Evolutionary conservation across 2,329 filamentous ascomycete species (phyloP), one percentile per base, ranked within the genome.

Genomic region (Blastomyces parvus): DNA sequence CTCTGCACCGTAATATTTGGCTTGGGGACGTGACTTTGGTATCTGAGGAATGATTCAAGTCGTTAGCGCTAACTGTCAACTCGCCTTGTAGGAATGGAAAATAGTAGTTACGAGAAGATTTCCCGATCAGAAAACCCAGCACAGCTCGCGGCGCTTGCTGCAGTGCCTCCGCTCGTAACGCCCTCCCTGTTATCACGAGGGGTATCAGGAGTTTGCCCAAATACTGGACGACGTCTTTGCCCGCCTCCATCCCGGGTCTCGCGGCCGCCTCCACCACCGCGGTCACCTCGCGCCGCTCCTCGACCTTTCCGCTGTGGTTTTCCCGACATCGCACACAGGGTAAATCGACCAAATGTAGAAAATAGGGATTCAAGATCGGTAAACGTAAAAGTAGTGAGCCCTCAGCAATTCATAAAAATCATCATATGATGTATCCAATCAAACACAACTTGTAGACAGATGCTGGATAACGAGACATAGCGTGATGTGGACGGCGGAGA

Each of bases 81-180:
- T 30, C 13, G 3, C 73, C 62, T 71, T 70, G 38, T 25, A 53
- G 22, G 14, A 17, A 30, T 27, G 25, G 25, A 11, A 30, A 30
- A 17, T 30, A 30, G 13, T 27, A 30, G 30, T 53, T 53, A 27
- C 50, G 50, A 53, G 50, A 53, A 53, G 50, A 53, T 53, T 27
- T 53, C 25, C 22, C 2, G 50, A 27, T 27, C 13, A 4, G 50
- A 53, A 14, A 30, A 53, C 50, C 65, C 33, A 61, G 55, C 44
- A 36, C 30, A 60, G 61, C 62, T 60, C 17, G 17, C 19, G 7
- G 13, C 50, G 14, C 13, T 25, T 27, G 14, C 50, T 30, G 9
- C 27, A 17, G 50, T 1, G 6, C 25, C 50, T 17, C 50, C 5
- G 4, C 50, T 19, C 22, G 22, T 11, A 14, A 8, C 50, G 13